Conservation (phyloP, 2,329 filamentous ascomycete species). For the Phyllosticta capitalensis region DNA sequence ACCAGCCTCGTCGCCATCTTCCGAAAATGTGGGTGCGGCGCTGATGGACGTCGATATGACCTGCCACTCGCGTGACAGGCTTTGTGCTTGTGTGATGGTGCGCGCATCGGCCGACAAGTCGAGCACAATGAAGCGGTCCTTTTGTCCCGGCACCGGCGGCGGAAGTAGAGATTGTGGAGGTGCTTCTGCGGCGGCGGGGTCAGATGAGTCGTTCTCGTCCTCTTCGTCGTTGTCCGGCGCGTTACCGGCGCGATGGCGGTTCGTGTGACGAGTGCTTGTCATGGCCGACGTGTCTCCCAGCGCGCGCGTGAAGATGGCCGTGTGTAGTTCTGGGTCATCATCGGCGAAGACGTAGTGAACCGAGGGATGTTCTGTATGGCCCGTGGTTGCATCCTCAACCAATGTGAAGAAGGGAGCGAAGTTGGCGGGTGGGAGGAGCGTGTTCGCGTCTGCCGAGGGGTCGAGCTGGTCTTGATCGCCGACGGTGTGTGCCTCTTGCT, state of each 20-base stretch:
- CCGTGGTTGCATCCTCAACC: conserved; percentile 63
- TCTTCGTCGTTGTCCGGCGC: background rate
- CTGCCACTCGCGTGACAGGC: conserved; percentile 66
- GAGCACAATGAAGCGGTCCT: conserved; percentile 49
- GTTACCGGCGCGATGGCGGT: conserved; percentile 3
- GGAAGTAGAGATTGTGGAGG: conserved; percentile 29
- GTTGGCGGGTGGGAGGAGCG: conserved; percentile 8
- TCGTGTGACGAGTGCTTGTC: conserved; percentile 18
- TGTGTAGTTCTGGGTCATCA: conserved; percentile 72
- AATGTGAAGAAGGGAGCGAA: conserved; percentile 82
- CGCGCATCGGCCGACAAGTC: conserved; percentile 39
- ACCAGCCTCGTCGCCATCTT: conserved; percentile 17
- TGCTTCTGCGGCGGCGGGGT: background rate
- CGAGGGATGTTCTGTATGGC: conserved; percentile 70
- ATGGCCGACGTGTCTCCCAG: conserved; percentile 39
- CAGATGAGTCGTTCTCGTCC: background rate
- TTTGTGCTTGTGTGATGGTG: conserved; percentile 58
- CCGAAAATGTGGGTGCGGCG: conserved; percentile 55
- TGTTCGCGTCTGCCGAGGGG: background rate
- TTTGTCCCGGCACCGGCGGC: conserved; percentile 35
- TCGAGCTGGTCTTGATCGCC: background rate
- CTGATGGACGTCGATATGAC: conserved; percentile 45
- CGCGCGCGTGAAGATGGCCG: conserved; percentile 51
- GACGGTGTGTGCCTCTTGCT: background rate
- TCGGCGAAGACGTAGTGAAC: conserved; percentile 91